Percentiles rank a stretch among this genome's conserved stretches.
Evolutionary conservation across 2,329 filamentous ascomycete genomes (phyloP).

Genomic region (Apiospora rasikravindrae): DNA sequence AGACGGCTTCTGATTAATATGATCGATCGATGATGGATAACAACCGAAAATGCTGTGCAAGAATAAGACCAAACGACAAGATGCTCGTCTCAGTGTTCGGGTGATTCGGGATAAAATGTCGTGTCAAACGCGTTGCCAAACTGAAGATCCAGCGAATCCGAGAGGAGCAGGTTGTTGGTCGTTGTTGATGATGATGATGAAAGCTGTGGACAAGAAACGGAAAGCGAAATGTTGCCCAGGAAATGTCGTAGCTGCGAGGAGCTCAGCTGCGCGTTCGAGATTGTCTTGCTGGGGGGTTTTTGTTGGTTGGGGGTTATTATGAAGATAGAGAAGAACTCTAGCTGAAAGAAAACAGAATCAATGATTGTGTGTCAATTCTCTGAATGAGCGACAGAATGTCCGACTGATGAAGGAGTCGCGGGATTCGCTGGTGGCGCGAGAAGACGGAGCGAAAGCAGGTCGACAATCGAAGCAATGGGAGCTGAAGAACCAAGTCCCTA

Average conservation of each 20-base stretch:
- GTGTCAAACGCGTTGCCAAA: conserved; percentile 41
- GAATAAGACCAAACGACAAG: conserved; percentile 30
- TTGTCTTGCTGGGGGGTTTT: not conserved
- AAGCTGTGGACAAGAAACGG: conserved; percentile 40
- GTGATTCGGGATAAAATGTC: conserved; percentile 29
- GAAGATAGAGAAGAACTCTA: conserved; percentile 17
- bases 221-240: conserved; percentile 28
- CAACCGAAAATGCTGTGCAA: conserved; percentile 29
- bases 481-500: conserved; percentile 16
- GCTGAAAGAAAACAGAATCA: conserved; percentile 19
- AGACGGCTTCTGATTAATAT: conserved; percentile 30
- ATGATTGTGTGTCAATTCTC: conserved; percentile 27
- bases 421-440: conserved; percentile 22
- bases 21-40: conserved; percentile 26
- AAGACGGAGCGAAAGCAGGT: conserved; percentile 25
- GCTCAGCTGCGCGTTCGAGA: conserved; percentile 20
- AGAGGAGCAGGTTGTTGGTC: conserved; percentile 32
- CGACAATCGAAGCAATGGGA: conserved; percentile 25
- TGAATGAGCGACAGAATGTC: conserved; percentile 35
- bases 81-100: conserved; percentile 29
- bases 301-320: conserved; percentile 24
- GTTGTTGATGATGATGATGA: conserved; percentile 22
- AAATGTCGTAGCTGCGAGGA: conserved; percentile 24
- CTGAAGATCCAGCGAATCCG: conserved; percentile 35
- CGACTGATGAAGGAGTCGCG: conserved; percentile 28